Evolutionary conservation across 108 stramenopile genomes (phyloP).

Genomic region (Skeletonema marinoi): DNA sequence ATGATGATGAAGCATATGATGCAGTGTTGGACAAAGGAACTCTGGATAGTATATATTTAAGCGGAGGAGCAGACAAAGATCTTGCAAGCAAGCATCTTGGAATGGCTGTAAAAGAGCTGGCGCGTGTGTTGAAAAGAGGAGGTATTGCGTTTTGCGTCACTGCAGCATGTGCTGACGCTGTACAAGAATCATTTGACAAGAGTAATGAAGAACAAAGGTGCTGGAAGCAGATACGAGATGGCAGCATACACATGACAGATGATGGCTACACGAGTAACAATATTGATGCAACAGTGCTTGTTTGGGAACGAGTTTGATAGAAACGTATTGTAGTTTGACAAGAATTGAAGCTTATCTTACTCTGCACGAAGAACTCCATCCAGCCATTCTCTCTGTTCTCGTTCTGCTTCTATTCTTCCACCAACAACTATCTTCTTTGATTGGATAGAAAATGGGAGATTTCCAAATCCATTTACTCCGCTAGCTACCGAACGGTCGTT

Average conservation of each 20-base stretch:
- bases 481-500: neutral
- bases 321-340: neutral
- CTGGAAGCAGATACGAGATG: conserved; percentile 46
- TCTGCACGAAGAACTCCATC: neutral
- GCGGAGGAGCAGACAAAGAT: conserved; percentile 54
- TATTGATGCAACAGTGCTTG: conserved; percentile 64
- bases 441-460: conserved; percentile 66
- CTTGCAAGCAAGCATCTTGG: conserved; percentile 41
- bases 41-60: conserved; percentile 35
- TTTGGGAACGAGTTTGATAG: conserved; percentile 36
- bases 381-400: conserved; percentile 18
- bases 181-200: conserved; percentile 35
- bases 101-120: conserved; percentile 56
- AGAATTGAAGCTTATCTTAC: neutral
- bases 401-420: conserved; percentile 12
- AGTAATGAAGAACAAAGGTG: conserved; percentile 10
- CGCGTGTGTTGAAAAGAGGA: conserved; percentile 53
- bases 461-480: conserved; percentile 85
- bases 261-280: conserved; percentile 76
- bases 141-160: conserved; percentile 63
- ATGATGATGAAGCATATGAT: conserved; percentile 31
- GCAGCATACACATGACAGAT: conserved; percentile 51
- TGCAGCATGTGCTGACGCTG: conserved; percentile 55
- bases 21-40: conserved; percentile 46
- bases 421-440: conserved; percentile 44